These are phyloP conservation scores for Sarocladium brachiariae DNA, from an alignment of 2,329 filamentous ascomycete species.

Conservation along the genomic window DNA sequence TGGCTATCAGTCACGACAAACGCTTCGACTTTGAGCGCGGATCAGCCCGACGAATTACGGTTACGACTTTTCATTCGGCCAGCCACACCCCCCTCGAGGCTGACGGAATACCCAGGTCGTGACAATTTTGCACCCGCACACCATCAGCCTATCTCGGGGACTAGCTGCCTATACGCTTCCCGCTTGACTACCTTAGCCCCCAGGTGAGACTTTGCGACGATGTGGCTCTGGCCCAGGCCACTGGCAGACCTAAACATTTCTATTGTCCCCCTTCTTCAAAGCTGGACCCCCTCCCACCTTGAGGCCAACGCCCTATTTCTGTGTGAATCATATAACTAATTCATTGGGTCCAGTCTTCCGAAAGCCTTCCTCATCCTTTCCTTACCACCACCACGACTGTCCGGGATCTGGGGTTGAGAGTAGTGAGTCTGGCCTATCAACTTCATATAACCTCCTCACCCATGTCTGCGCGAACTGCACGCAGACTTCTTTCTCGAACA, in stretches of 20 bases:
- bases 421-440: too few species aligned
- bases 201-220: slow-evolving; percentile 5
- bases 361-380: background rate
- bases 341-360: background rate
- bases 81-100: background rate
- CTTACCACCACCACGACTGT: background rate
- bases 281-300: background rate
- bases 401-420: background rate
- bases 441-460: too few species aligned
- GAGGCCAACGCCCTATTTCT: background rate
- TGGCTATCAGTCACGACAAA: too few species aligned
- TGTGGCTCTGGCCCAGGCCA: background rate
- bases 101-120: background rate
- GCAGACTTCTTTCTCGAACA: background rate
- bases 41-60: too few species aligned
- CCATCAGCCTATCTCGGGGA: slow-evolving; percentile 8
- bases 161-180: slow-evolving; percentile 9
- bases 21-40: too few species aligned
- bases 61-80: background rate
- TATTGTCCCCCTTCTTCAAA: slow-evolving; percentile 7
- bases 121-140: background rate
- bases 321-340: slow-evolving; percentile 5
- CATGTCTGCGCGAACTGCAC: background rate
- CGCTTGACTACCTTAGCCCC: background rate
- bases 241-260: background rate